Conservation (phyloP, 768 basidiomycete species). For the Phanerochaete sordida region DNA sequence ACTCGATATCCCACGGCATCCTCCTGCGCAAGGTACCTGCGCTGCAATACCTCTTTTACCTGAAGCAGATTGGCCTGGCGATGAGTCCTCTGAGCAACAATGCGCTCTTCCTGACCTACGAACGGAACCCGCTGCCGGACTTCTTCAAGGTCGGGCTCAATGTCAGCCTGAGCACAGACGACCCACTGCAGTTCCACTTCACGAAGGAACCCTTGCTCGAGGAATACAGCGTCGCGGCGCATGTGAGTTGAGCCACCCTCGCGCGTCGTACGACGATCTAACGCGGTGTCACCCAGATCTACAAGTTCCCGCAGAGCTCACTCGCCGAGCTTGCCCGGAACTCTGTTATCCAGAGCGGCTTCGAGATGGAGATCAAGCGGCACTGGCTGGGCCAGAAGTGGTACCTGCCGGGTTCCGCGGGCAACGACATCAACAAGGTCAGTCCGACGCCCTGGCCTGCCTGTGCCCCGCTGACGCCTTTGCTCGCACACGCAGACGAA, state of each 20-base stretch:
- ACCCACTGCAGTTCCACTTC: slow-evolving; percentile 96
- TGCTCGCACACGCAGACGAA: slow-evolving; percentile 73
- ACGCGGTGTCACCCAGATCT: slow-evolving; percentile 57
- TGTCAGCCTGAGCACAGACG: slow-evolving; percentile 94
- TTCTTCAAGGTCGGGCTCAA: slow-evolving; percentile 97
- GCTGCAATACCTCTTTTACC: slow-evolving; percentile 93
- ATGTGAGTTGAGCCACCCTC: slow-evolving; percentile 42
- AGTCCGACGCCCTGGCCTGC: slow-evolving; percentile 10
- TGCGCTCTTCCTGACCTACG: slow-evolving; percentile 93
- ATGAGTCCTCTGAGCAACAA: slow-evolving; percentile 99
- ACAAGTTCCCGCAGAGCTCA: slow-evolving; percentile 92
- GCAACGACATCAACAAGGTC: slow-evolving; percentile 96
- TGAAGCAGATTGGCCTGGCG: slow-evolving; percentile 96
- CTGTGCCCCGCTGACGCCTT: neutral
- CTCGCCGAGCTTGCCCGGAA: slow-evolving; percentile 98
- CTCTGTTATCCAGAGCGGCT: slow-evolving; percentile 94
- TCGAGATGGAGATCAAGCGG: slow-evolving; percentile 97
- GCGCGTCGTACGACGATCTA: neutral
- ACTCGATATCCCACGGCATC: slow-evolving; percentile 99
- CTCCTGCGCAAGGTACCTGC: slow-evolving; percentile 96
- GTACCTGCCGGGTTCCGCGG: slow-evolving; percentile 90
- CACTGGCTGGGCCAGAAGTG: slow-evolving; percentile 93
- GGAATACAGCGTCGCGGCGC: slow-evolving; percentile 97
- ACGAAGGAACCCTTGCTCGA: slow-evolving; percentile 97
- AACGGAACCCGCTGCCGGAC: slow-evolving; percentile 94